A percentile compares a stretch with the other conserved stretches of the same genome.
Evolutionary conservation across 352 stramenopile genomes (phyloP).

Genomic region (Globisporangium radiosum): DNA sequence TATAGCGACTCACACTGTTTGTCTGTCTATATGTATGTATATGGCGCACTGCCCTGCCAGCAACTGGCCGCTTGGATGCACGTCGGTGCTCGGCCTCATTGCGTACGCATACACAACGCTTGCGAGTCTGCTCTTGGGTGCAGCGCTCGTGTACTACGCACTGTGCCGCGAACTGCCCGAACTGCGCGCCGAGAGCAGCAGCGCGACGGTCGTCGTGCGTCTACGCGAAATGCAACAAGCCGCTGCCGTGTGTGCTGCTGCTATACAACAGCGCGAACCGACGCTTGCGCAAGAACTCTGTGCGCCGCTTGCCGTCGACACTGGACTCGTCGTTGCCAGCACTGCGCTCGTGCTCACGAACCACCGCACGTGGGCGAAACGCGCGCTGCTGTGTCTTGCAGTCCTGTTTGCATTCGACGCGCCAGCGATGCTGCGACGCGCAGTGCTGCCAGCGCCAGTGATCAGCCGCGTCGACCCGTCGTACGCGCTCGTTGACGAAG

Average conservation of each 20-base stretch:
- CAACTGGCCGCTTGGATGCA: slow-evolving; percentile 64
- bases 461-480: slow-evolving; percentile 56
- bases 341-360: slow-evolving; percentile 41
- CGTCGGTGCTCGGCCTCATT: slow-evolving; percentile 46
- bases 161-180: slow-evolving; percentile 59
- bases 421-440: slow-evolving; percentile 38
- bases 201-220: slow-evolving; percentile 29
- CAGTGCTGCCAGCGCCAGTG: slow-evolving; percentile 45
- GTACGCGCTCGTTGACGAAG: slow-evolving; percentile 70
- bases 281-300: slow-evolving; percentile 50
- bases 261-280: slow-evolving; percentile 36
- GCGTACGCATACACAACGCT: slow-evolving; percentile 37
- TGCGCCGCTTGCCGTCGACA: slow-evolving; percentile 45
- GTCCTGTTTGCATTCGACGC: slow-evolving; percentile 38
- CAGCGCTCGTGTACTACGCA: slow-evolving; percentile 49
- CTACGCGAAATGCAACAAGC: slow-evolving; percentile 28
- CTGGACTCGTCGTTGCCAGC: slow-evolving; percentile 29
- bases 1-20: neutral
- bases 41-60: slow-evolving; percentile 14
- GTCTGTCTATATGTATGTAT: neutral
- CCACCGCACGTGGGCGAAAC: slow-evolving; percentile 48
- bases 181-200: slow-evolving; percentile 25
- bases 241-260: slow-evolving; percentile 29
- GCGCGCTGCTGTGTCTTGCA: slow-evolving; percentile 37
- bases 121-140: slow-evolving; percentile 32